These are phyloP conservation scores for Naganishia sp. DNA, from an alignment of 1,284 basidiomycete genomes.

Conservation along the genomic window DNA sequence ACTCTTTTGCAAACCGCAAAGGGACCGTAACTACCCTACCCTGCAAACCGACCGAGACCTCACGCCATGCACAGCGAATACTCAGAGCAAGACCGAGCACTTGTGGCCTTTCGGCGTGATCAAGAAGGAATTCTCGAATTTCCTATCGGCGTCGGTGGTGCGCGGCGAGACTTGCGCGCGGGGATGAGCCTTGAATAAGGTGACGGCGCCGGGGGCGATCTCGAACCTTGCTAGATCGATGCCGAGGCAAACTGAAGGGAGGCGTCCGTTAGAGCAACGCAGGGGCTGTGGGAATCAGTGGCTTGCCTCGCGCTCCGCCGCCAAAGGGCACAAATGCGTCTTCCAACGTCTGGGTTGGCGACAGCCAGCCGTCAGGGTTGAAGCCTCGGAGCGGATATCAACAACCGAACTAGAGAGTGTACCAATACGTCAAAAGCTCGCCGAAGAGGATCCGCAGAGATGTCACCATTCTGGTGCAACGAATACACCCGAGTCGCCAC, in stretches of 20 bases:
- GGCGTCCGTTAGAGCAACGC: not conserved
- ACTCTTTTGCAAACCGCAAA: no score
- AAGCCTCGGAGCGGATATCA: no score
- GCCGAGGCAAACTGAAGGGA: slow-evolving; percentile 1
- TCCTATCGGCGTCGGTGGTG: slow-evolving; percentile 9
- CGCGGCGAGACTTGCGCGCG: slow-evolving; percentile 2
- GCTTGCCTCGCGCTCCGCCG: slow-evolving; percentile 8
- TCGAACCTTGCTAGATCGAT: slow-evolving; percentile 9
- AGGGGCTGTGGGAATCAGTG: not conserved
- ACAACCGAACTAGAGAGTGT: no score
- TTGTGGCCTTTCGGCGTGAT: slow-evolving; percentile 18
- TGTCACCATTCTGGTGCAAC: slow-evolving; percentile 7
- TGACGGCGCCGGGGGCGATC: slow-evolving; percentile 10
- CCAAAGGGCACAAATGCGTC: slow-evolving; percentile 24
- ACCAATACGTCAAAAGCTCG: no score
- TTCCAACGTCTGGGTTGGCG: slow-evolving; percentile 11
- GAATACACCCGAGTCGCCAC: slow-evolving; percentile 21
- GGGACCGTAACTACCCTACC: no score
- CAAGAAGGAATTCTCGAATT: slow-evolving; percentile 19
- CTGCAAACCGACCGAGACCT: no score
- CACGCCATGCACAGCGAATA: no score
- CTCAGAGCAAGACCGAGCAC: slow-evolving; percentile 2
- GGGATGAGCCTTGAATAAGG: slow-evolving; percentile 14
- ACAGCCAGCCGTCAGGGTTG: slow-evolving; percentile 18
- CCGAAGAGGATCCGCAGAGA: slow-evolving; percentile 16